phyloP scores from a whole-genome alignment of 495 filamentous ascomycete genomes.

The Penicillium canescens region DNA sequence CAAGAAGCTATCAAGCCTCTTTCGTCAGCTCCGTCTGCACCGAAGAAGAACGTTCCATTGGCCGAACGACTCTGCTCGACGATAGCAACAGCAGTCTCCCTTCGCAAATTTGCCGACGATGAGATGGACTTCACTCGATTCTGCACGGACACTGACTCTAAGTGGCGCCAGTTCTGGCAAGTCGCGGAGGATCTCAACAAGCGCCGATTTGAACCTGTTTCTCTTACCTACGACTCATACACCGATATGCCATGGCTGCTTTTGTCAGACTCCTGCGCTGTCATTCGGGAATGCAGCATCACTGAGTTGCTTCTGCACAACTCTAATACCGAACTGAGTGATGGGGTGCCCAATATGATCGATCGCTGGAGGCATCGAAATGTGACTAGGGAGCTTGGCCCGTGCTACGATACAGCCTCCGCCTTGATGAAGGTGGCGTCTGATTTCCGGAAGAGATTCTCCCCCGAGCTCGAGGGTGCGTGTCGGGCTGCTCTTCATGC shows the following conservation, averaged over 20 bases:
- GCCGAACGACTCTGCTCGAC: conserved; percentile 69
- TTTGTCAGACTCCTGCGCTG: conserved; percentile 73
- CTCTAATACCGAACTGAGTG: conserved; percentile 30
- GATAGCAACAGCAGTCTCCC: conserved; percentile 61
- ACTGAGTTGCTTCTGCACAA: conserved; percentile 65
- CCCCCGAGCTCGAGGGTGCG: conserved; percentile 59
- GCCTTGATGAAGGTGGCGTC: conserved; percentile 59
- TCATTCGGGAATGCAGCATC: conserved; percentile 75
- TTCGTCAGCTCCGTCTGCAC: conserved; percentile 26
- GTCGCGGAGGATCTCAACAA: conserved; percentile 84
- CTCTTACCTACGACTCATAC: conserved; percentile 70
- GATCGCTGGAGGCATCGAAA: conserved; percentile 49
- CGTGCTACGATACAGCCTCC: conserved; percentile 38
- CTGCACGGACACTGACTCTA: conserved; percentile 66
- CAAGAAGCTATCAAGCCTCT: conserved; percentile 55
- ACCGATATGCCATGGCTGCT: conserved; percentile 78
- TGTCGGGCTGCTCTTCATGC: conserved; percentile 59
- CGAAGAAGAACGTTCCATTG: conserved; percentile 53
- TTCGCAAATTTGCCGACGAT: conserved; percentile 59
- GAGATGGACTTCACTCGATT: conserved; percentile 74
- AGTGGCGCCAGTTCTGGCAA: conserved; percentile 90
- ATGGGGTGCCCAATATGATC: conserved; percentile 36
- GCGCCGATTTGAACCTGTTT: conserved; percentile 74
- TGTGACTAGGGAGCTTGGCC: conserved; percentile 38
- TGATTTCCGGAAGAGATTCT: conserved; percentile 57